These are phyloP conservation scores for Fusarium nygamai DNA, from an alignment of 2,329 filamentous ascomycete genomes.

Conservation along the genomic window DNA sequence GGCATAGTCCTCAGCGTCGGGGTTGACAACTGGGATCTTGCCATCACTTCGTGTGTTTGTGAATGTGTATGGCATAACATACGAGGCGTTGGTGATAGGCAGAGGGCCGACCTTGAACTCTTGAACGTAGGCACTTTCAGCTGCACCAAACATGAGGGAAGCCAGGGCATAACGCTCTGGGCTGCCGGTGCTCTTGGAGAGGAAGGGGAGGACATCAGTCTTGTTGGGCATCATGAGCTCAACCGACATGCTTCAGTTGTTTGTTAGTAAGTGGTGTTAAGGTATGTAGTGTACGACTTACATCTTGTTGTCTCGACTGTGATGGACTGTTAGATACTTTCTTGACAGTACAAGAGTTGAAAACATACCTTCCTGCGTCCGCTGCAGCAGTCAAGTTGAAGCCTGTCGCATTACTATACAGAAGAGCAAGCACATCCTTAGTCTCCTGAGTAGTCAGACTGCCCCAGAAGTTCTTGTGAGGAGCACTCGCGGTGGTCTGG, in stretches of 20 bases:
- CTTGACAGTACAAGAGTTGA: rapidly evolving
- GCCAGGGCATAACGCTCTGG: not conserved
- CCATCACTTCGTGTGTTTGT: not conserved
- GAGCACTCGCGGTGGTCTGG: not conserved
- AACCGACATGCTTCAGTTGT: not conserved
- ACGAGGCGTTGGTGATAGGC: not conserved
- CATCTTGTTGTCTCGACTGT: slow-evolving; percentile 1
- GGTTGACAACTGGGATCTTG: not conserved
- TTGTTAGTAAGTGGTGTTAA: not conserved
- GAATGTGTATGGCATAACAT: not conserved
- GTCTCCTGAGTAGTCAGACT: not conserved
- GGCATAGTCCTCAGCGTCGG: not conserved
- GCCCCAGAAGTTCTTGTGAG: slow-evolving; percentile 12
- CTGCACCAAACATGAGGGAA: not conserved
- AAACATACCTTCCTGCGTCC: not conserved
- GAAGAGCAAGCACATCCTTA: not conserved
- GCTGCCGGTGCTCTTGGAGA: not conserved
- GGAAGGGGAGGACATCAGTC: not conserved
- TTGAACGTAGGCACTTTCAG: not conserved
- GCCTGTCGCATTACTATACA: not conserved
- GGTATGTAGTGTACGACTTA: rapidly evolving
- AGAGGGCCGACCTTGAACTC: not conserved
- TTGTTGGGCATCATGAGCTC: slow-evolving; percentile 11
- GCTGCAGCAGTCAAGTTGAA: not conserved
- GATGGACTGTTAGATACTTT: not conserved